Conservation (phyloP, 306 rosid genomes). For the Mimosa pudica region DNA sequence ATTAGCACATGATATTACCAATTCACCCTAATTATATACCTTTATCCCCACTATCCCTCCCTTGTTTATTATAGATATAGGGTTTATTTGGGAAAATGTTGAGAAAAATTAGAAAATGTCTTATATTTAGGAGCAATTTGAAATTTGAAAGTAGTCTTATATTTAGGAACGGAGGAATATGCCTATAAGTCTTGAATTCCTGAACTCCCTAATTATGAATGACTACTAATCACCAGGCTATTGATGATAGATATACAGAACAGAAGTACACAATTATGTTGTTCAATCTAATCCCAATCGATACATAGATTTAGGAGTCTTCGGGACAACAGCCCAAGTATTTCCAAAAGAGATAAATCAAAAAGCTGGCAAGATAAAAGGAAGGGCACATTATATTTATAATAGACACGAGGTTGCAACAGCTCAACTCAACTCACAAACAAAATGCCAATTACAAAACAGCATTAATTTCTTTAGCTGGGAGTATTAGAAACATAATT, state of each 20-base stretch:
- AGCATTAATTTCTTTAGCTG: not conserved
- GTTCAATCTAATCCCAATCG: not conserved
- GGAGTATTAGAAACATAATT: not conserved
- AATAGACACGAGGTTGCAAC: not conserved
- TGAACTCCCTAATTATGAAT: not conserved
- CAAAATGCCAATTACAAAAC: not conserved
- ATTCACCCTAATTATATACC: no score
- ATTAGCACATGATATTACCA: no score
- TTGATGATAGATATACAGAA: conserved; percentile 1
- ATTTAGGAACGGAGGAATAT: not conserved
- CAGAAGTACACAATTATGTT: not conserved
- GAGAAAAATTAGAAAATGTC: no score
- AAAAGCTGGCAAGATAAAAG: not conserved
- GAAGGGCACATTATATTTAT: not conserved
- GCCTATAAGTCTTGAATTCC: conserved; percentile 6
- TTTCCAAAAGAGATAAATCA: not conserved
- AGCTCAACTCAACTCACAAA: not conserved
- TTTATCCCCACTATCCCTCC: no score
- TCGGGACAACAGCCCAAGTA: not conserved
- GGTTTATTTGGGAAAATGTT: no score
- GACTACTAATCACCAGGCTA: conserved; percentile 1
- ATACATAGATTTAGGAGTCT: not conserved
- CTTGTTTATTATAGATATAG: no score
- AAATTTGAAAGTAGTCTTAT: no score
- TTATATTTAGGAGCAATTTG: no score